Evolutionary conservation across 2,329 filamentous ascomycete genomes (phyloP), one percentile per base, ranked within the genome.

Genomic region (Calycina herbarum): DNA sequence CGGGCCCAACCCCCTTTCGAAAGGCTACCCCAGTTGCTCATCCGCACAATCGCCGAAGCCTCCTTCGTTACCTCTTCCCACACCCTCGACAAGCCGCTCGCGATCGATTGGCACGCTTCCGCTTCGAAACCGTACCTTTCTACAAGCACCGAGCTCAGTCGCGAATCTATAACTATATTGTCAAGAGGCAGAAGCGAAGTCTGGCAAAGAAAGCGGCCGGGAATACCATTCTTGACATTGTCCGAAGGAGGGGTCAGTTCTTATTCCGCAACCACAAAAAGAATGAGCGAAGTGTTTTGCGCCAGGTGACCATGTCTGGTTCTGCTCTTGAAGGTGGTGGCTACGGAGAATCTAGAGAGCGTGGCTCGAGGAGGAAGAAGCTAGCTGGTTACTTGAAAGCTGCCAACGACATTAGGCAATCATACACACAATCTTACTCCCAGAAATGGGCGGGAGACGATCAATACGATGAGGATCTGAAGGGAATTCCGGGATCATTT

Each of bases 281-380:
- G 48, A 54, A 54, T 54, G 48, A 54, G 48, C 68, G 67, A 63
- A 72, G 68, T 69, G 75, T 79, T 70, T 76, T 77, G 67, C 62
- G 58, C 29, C 69, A 70, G 69, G 70, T 73, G 71, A 74, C 72
- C 68, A 73, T 72, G 69, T 73, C 73, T 69, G 70, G 70, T 67
- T 78, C 75, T 66, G 73, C 76, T 67, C 69, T 69, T 40, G 67
- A 66, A 40, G 71, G 66, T 58, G 71, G 67, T 69, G 70, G 66
- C 77, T 62, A 75, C 78, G 70, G 81, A 68, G 72, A 73, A 57
- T 68, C 59, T 5, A 58, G 65, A 45, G 86, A 93, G 78, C 83
- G 85, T 42, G 93, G 93, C 0, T 84, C 87, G n/a, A 82, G 92
- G 70, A 84, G 94, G 72, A 90, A 85, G 77, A 96, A 90, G 81